Evolutionary conservation across 257 asterid genomes (phyloP).

Genomic region (Solanum etuberosum): DNA sequence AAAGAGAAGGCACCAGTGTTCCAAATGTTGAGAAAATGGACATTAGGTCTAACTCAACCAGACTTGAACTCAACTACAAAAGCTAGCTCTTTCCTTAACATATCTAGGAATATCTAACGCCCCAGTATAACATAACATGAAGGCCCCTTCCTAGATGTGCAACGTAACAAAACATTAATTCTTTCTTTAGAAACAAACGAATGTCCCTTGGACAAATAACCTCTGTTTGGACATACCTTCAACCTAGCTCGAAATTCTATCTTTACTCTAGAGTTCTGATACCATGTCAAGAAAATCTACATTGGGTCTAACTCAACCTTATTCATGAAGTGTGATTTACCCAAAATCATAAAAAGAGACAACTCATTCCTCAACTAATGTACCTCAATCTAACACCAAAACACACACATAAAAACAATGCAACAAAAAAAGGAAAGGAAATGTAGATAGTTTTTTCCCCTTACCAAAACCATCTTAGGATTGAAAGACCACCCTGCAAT

Average conservation of each 20-base stretch:
- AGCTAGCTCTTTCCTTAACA: neutral
- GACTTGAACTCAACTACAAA: neutral
- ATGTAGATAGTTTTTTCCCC: neutral
- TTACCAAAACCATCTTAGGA: conserved; percentile 60
- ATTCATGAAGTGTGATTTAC: neutral
- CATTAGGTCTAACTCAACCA: neutral
- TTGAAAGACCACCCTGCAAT: conserved; percentile 84
- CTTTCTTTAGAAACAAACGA: neutral
- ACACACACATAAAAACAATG: neutral
- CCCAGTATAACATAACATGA: neutral
- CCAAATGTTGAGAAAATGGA: neutral
- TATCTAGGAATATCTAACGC: neutral
- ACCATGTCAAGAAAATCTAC: neutral
- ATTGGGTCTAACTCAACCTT: neutral
- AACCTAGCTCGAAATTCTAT: neutral
- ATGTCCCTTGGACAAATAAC: neutral
- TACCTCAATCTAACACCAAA: neutral
- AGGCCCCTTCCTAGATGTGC: neutral
- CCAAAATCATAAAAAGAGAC: neutral
- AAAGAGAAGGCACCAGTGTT: neutral
- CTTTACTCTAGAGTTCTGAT: neutral
- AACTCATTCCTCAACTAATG: neutral
- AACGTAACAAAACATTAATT: neutral
- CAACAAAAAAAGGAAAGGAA: neutral
- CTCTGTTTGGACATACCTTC: neutral